phyloP scores from a whole-genome alignment of 2,329 filamentous ascomycete species.

The Aspergillus costaricaensis region DNA sequence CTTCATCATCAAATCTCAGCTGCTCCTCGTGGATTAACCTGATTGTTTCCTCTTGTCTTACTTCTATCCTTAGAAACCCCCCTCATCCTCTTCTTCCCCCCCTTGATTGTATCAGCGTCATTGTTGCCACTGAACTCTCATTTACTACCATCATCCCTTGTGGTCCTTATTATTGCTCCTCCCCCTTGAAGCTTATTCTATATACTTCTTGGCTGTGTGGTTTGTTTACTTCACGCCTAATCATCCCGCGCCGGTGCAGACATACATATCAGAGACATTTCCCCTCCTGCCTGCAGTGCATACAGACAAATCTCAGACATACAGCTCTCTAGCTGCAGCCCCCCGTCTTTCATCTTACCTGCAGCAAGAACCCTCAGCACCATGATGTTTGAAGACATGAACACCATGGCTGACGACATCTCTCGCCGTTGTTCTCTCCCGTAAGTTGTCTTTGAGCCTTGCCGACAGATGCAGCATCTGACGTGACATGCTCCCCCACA shows the following conservation, averaged over 20 bases:
- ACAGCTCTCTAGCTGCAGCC: constrained; percentile 10
- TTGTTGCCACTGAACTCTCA: constrained; percentile 6
- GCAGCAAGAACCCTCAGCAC: not conserved
- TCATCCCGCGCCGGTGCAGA: constrained; percentile 3
- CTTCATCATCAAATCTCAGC: constrained; percentile 22
- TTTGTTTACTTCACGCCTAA: constrained; percentile 13
- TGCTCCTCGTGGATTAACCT: constrained; percentile 30
- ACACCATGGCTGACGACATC: constrained; percentile 30
- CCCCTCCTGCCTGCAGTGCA: not conserved
- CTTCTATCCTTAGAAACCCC: constrained; percentile 15
- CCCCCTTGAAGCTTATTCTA: constrained; percentile 14
- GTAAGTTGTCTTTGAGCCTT: constrained; percentile 28
- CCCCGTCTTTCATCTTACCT: constrained; percentile 18
- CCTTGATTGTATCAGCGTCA: constrained; percentile 18
- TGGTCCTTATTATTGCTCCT: constrained; percentile 6
- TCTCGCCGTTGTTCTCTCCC: constrained; percentile 39
- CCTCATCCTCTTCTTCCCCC: not conserved
- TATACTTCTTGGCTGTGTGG: not conserved
- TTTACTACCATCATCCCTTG: not conserved
- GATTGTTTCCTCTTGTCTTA: constrained; percentile 16
- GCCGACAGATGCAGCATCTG: constrained; percentile 9
- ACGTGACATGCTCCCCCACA: constrained; percentile 14
- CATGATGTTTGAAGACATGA: constrained; percentile 37
- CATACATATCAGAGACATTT: constrained; percentile 14
- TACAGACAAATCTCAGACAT: constrained; percentile 25